These are phyloP conservation scores for Pythium myriotylum DNA, from an alignment of 352 stramenopile genomes.

Conservation along the genomic window DNA sequence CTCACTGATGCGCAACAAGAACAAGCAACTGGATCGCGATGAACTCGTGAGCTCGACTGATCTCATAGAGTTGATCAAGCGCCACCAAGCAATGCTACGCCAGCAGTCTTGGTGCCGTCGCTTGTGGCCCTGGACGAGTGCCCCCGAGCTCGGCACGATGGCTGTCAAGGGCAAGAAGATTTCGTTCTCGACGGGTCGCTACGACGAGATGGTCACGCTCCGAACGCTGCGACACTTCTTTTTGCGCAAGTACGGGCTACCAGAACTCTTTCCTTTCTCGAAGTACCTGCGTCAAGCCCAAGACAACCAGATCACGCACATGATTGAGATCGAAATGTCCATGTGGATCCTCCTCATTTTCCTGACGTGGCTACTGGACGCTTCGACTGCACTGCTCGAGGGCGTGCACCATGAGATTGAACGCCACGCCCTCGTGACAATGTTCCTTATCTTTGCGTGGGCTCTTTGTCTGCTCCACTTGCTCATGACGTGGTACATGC, in stretches of 20 bases:
- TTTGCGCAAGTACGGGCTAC: constrained; percentile 21
- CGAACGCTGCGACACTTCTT: constrained; percentile 30
- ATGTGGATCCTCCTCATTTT: constrained; percentile 41
- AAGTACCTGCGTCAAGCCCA: constrained; percentile 75
- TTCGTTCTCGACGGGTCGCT: constrained; percentile 8
- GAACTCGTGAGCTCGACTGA: constrained; percentile 28
- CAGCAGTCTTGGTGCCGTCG: constrained; percentile 15
- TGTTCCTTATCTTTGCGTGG: constrained; percentile 26
- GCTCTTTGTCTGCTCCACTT: constrained; percentile 18
- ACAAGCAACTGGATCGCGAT: constrained; percentile 29
- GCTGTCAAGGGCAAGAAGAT: constrained; percentile 5
- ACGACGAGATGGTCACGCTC: constrained; percentile 23
- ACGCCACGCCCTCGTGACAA: constrained; percentile 15
- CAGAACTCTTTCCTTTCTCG: constrained; percentile 48
- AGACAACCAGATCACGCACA: constrained; percentile 74
- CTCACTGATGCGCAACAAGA: constrained; percentile 29
- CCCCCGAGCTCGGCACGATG: background rate
- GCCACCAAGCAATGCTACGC: constrained; percentile 27
- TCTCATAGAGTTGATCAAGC: constrained; percentile 29
- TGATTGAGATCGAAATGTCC: constrained; percentile 71
- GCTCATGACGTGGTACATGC: constrained; percentile 19
- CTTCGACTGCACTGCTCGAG: constrained; percentile 14
- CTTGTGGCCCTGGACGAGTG: constrained; percentile 16
- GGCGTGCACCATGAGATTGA: constrained; percentile 15
- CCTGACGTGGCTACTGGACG: constrained; percentile 23